Evolutionary conservation across 2,329 filamentous ascomycete genomes (phyloP).

Genomic region (Paecilomyces dactylethromorphus): DNA sequence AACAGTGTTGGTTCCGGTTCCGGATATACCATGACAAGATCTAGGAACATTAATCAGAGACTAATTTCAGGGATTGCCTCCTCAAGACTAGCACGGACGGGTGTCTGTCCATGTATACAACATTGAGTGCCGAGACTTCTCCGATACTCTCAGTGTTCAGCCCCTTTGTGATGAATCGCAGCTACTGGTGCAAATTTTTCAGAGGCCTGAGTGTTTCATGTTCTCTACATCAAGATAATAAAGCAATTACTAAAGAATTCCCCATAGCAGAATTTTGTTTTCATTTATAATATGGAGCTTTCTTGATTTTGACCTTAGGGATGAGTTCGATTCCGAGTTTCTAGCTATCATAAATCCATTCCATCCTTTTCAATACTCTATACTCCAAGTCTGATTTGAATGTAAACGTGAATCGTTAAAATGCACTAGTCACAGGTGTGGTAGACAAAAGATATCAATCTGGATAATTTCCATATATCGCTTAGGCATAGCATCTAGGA

Average conservation of each 20-base stretch:
- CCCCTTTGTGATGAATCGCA: neutral
- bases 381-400: neutral
- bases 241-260: no score
- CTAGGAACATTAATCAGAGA: neutral
- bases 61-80: no score
- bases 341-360: no score
- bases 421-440: neutral
- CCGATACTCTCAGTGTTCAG: neutral
- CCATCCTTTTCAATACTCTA: neutral
- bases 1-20: no score
- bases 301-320: no score
- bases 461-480: neutral
- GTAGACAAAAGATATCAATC: no score
- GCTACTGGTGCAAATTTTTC: neutral
- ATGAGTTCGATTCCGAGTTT: no score
- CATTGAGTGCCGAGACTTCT: neutral
- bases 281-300: no score
- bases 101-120: neutral
- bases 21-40: neutral
- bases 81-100: neutral
- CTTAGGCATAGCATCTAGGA: neutral
- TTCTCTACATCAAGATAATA: no score
- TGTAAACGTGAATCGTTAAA: neutral
- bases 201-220: no score
- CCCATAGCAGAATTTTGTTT: no score